Evolutionary conservation across 1,139 yeast species (phyloP).

Genomic region (Magnusiomyces tetraspermus): DNA sequence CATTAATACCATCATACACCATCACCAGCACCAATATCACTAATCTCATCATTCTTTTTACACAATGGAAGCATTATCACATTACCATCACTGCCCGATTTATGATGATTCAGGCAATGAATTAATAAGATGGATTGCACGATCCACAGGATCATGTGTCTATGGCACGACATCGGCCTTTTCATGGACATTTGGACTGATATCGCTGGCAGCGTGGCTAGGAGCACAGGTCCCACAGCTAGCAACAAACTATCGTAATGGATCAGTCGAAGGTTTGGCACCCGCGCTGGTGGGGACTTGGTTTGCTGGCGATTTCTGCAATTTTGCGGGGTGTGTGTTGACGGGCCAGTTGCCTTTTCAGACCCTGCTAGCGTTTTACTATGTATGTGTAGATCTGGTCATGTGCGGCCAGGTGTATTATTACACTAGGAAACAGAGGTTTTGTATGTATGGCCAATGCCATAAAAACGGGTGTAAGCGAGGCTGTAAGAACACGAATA

Average conservation of each 20-base stretch:
- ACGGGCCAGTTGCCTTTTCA: conserved; percentile 75
- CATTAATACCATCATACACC: no score
- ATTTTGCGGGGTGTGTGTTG: conserved; percentile 68
- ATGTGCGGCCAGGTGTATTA: conserved; percentile 71
- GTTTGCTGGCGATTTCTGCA: conserved; percentile 78
- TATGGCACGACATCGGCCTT: conserved; percentile 25
- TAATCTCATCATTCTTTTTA: no score
- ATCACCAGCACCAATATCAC: no score
- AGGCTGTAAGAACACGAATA: no score
- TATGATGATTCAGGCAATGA: conserved; percentile 11
- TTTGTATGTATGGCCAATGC: no score
- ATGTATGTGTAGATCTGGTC: conserved; percentile 60
- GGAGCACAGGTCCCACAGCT: conserved; percentile 89
- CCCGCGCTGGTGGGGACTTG: conserved; percentile 63
- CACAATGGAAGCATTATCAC: no score
- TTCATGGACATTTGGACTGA: conserved; percentile 37
- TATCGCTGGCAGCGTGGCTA: conserved; percentile 59
- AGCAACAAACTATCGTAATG: conserved; percentile 57
- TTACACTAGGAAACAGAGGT: conserved; percentile 45
- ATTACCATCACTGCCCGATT: conserved; percentile 8
- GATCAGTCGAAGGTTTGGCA: conserved; percentile 82
- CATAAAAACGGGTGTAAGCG: neutral
- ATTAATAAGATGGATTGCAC: conserved; percentile 27
- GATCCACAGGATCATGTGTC: conserved; percentile 26
- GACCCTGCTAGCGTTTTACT: conserved; percentile 61